These are phyloP conservation scores for Skeletonema tropicum DNA, from an alignment of 108 stramenopile genomes.

Conservation along the genomic window DNA sequence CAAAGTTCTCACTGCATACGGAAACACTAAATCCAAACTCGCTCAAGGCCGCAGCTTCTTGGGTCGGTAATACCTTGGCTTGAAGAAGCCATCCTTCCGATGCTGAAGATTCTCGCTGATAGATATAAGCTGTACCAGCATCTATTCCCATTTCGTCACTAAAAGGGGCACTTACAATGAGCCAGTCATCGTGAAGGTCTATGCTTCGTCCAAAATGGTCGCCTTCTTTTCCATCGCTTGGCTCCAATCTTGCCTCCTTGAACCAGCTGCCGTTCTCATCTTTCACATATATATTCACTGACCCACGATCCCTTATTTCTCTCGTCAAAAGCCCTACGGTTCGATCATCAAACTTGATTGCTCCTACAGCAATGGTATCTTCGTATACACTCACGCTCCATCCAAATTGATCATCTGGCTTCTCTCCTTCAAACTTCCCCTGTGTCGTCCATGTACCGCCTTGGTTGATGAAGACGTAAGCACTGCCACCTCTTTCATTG, in stretches of 20 bases:
- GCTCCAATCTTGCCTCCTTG: neutral
- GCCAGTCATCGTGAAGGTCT: constrained; percentile 11
- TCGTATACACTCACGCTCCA: constrained; percentile 10
- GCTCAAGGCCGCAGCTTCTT: neutral
- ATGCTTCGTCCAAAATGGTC: constrained; percentile 12
- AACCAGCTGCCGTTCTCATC: neutral
- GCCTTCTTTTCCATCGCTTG: neutral
- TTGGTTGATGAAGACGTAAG: constrained; percentile 9
- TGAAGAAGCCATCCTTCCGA: neutral
- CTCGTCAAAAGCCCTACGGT: neutral
- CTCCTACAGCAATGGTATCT: constrained; percentile 5
- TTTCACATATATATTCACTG: neutral
- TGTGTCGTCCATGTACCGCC: neutral
- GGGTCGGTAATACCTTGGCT: neutral
- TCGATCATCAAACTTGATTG: neutral
- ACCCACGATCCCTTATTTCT: neutral
- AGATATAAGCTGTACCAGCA: neutral
- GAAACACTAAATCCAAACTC: neutral
- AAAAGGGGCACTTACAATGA: constrained; percentile 6
- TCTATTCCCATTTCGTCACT: constrained; percentile 5
- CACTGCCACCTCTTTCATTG: constrained; percentile 11
- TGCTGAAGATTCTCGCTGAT: neutral
- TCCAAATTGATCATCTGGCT: constrained; percentile 9
- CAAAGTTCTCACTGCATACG: neutral
- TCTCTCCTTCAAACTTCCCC: neutral